Percentiles rank a stretch among this genome's conserved stretches.
Conservation (phyloP, 1,284 basidiomycete genomes). For the Papiliotrema fonsecae region DNA sequence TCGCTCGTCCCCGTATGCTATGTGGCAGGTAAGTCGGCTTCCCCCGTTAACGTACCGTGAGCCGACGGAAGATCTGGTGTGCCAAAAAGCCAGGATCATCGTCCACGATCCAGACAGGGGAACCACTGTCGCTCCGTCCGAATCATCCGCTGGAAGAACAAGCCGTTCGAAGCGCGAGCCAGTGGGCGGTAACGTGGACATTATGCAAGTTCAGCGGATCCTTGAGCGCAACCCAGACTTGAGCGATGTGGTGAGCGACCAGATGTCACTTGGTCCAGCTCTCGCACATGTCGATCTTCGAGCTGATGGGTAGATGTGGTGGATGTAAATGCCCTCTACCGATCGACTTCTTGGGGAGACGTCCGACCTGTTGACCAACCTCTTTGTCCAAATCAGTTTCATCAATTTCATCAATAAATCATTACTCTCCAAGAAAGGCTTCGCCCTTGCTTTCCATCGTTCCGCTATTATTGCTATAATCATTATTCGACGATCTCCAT, state of each 20-base stretch:
- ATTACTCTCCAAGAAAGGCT: too few relatives aligned
- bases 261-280: not conserved
- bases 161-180: not conserved
- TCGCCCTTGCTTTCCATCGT: too few relatives aligned
- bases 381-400: too few relatives aligned
- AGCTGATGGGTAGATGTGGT: conserved; percentile 25
- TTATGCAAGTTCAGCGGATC: conserved; percentile 35
- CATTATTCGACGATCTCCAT: too few relatives aligned
- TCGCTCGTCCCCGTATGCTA: conserved; percentile 47
- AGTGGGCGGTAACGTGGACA: conserved; percentile 15
- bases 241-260: conserved; percentile 27
- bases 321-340: conserved; percentile 28
- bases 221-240: conserved; percentile 33
- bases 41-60: not conserved
- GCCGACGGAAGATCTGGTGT: conserved; percentile 33
- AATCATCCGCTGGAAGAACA: conserved; percentile 22
- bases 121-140: conserved; percentile 22
- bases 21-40: conserved; percentile 1
- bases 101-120: conserved; percentile 26
- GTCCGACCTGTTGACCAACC: too few relatives aligned
- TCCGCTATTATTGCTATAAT: too few relatives aligned
- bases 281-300: not conserved
- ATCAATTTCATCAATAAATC: too few relatives aligned
- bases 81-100: conserved; percentile 40
- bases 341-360: too few relatives aligned